Evolutionary conservation across 352 stramenopile species (phyloP), one percentile per base, ranked within the genome.

Genomic region (Phytopythium montanum): DNA sequence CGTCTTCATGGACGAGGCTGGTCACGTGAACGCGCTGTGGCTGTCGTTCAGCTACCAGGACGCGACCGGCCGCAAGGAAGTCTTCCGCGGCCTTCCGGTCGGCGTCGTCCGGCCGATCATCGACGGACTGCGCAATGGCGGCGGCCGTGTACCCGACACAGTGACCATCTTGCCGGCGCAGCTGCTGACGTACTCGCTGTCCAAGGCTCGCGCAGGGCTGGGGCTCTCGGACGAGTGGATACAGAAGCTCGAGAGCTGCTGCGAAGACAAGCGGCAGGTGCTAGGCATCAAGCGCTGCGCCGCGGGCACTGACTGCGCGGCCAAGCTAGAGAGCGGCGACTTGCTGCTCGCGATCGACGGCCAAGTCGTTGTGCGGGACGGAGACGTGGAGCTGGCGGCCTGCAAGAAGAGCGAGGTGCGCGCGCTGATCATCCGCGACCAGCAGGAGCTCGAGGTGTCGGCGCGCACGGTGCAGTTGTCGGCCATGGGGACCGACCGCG

Each of bases 41-140:
- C 68, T 92, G 19, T 95, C 84, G 2, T 96, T 96, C 61, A 92
- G 80, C 56, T 95, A 96, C 63, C 85, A 95, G 52, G 86, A 95
- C 26, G 76, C 69, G 19, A 66, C 69, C 33, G 83, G 82, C 19
- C 66, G 84, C 3, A 95, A 93, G 57, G 86, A 97, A 69, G 83
- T 91, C 8, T 97, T 94, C 63, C 75, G 85, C 45, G 88, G 87
- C 10, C 61, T 96, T 9, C 73, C 76, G 6, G 72, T 91, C 5
- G 75, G 74, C 38, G 77, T 93, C 42, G 65, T 96, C 26, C 73
- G 72, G 44, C 83, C 88, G 2, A 69, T 92, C n/a, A 70, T 96
- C 23, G 60, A 74, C 28, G 62, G 83, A 19, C 64, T 95, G 16
- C 70, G 81, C 5, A 46, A 59, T 13, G 65, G 68, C 12, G 51